A percentile compares a stretch with the other conserved stretches of the same genome.
Conservation (phyloP, 345 rosid genomes). For the Heritiera littoralis region DNA sequence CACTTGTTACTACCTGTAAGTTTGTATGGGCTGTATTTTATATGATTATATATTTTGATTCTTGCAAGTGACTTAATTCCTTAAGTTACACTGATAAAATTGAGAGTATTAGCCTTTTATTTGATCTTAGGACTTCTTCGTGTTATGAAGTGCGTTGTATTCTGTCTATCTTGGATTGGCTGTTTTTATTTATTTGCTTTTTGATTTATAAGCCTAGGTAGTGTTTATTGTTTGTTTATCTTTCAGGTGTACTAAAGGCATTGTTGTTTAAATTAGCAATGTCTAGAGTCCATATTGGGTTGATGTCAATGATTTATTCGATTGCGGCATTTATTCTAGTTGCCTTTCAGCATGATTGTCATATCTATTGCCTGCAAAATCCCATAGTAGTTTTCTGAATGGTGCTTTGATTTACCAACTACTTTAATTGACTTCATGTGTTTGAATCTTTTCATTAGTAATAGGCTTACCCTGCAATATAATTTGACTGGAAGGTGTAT, state of each 20-base stretch:
- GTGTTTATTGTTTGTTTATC: background rate
- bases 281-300: background rate
- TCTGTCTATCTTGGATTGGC: background rate
- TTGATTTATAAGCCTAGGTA: background rate
- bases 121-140: background rate
- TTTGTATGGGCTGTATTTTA: slow-evolving; percentile 14
- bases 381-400: background rate
- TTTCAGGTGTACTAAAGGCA: background rate
- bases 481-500: slow-evolving; percentile 25
- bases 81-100: background rate
- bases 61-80: background rate
- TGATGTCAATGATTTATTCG: background rate
- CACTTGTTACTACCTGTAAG: slow-evolving; percentile 40
- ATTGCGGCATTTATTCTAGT: background rate
- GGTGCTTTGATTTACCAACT: background rate
- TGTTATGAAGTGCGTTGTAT: background rate
- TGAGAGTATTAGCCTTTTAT: background rate
- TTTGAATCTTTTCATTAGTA: slow-evolving; percentile 12
- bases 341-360: background rate
- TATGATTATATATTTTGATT: background rate
- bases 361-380: background rate
- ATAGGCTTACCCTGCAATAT: slow-evolving; percentile 13
- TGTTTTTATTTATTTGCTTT: background rate
- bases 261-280: background rate
- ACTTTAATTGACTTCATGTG: background rate